Conservation (phyloP, 441 rosid species). For the Erodium chrysanthum region DNA sequence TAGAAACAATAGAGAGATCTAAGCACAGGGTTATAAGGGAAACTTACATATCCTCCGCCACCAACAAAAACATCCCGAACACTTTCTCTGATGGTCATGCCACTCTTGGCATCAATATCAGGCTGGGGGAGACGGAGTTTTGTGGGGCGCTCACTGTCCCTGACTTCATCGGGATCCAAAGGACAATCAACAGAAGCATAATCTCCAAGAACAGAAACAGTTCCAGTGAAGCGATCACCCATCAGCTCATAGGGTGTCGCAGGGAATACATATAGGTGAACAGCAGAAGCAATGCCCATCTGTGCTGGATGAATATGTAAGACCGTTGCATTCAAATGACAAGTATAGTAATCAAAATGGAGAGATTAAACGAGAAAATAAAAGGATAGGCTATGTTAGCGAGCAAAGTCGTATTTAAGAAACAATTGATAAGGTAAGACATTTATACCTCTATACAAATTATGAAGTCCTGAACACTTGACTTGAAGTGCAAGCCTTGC, state of each 20-base stretch:
- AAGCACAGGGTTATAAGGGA: neutral
- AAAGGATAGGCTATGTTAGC: neutral
- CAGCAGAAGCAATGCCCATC: conserved; percentile 97
- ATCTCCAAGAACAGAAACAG: conserved; percentile 89
- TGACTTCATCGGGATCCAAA: conserved; percentile 89
- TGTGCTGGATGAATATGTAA: conserved; percentile 60
- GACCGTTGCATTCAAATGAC: conserved; percentile 13
- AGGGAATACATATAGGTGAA: conserved; percentile 94
- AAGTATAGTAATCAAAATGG: no score
- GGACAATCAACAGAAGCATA: conserved; percentile 91
- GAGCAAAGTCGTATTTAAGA: neutral
- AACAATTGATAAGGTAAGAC: conserved; percentile 22
- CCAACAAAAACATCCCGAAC: conserved; percentile 88
- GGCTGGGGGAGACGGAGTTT: conserved; percentile 89
- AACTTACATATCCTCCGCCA: conserved; percentile 88
- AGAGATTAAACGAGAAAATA: neutral
- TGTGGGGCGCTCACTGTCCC: conserved; percentile 95
- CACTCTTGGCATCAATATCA: conserved; percentile 51
- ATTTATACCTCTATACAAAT: conserved; percentile 89
- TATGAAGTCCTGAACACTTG: conserved; percentile 91
- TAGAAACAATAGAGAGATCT: no score
- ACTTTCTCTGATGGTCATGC: conserved; percentile 90
- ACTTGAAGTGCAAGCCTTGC: conserved; percentile 73
- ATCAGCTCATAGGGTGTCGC: conserved; percentile 79
- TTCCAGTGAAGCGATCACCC: conserved; percentile 78